Percentiles rank a stretch among this genome's conserved stretches.
Evolutionary conservation across 1,284 basidiomycete genomes (phyloP).

Genomic region (Coriolopsis trogii): DNA sequence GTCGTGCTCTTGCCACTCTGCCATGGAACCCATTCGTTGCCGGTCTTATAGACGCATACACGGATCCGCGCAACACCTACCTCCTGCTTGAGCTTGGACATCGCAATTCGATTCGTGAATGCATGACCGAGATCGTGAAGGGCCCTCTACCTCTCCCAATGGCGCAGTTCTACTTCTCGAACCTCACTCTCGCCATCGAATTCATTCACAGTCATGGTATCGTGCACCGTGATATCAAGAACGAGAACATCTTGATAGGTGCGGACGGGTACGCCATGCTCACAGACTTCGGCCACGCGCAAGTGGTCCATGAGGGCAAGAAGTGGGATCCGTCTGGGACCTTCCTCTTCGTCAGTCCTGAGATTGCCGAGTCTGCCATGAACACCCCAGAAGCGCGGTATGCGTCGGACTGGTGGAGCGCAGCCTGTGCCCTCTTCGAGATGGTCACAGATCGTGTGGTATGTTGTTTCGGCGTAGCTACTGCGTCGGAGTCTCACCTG

Average conservation of each 20-base stretch:
- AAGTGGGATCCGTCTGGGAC: slow-evolving; percentile 61
- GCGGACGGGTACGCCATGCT: slow-evolving; percentile 66
- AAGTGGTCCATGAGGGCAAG: slow-evolving; percentile 50
- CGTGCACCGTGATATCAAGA: slow-evolving; percentile 86
- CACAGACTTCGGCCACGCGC: slow-evolving; percentile 73
- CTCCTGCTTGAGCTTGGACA: slow-evolving; percentile 51
- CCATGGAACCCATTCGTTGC: slow-evolving; percentile 56
- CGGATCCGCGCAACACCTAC: slow-evolving; percentile 51
- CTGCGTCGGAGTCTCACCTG: neutral
- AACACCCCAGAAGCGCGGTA: neutral
- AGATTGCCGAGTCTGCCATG: neutral
- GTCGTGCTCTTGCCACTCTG: slow-evolving; percentile 39
- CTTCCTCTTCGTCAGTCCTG: slow-evolving; percentile 54
- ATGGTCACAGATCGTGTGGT: slow-evolving; percentile 66
- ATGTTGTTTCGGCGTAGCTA: slow-evolving; percentile 22
- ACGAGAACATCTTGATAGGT: slow-evolving; percentile 79
- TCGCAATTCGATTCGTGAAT: slow-evolving; percentile 43
- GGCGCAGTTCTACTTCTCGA: slow-evolving; percentile 54
- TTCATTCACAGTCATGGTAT: slow-evolving; percentile 76
- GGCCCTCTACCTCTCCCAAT: slow-evolving; percentile 36
- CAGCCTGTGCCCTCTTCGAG: slow-evolving; percentile 76
- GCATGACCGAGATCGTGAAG: slow-evolving; percentile 37
- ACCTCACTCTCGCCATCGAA: slow-evolving; percentile 70
- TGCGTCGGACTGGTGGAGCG: slow-evolving; percentile 62
- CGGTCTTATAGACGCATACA: slow-evolving; percentile 45